A percentile compares a stretch with the other conserved stretches of the same genome.
Evolutionary conservation across 495 filamentous ascomycete species (phyloP).

Genomic region (Hypoxylon lienhwacheense): DNA sequence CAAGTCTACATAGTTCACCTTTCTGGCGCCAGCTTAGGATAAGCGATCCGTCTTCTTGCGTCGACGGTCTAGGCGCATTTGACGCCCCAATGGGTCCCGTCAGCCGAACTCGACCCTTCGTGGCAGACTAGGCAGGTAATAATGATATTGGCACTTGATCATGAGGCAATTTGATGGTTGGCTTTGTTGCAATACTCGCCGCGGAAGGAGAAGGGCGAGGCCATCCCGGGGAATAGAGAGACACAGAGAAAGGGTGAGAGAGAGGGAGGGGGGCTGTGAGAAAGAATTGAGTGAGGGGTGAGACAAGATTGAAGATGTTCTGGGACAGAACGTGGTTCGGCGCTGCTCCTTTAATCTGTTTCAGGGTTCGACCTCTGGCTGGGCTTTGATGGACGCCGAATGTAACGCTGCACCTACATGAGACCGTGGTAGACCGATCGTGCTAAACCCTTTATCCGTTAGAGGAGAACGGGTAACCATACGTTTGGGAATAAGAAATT

Average conservation of each 20-base stretch:
- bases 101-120: constrained; percentile 12
- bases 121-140: constrained; percentile 1
- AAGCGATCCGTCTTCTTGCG: constrained; percentile 10
- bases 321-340: constrained; percentile 37
- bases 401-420: constrained; percentile 36
- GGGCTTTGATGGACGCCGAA: constrained; percentile 33
- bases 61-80: constrained; percentile 15
- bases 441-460: constrained; percentile 39
- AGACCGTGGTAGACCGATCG: constrained; percentile 35
- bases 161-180: constrained; percentile 9
- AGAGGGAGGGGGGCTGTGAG: too few relatives aligned
- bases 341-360: constrained; percentile 39
- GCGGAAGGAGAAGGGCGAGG: constrained; percentile 15
- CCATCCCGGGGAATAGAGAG: constrained; percentile 15
- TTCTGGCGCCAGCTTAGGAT: constrained; percentile 11
- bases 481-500: constrained; percentile 36
- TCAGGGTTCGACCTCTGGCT: constrained; percentile 35
- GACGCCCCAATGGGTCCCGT: constrained; percentile 7
- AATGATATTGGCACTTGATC: constrained; percentile 18
- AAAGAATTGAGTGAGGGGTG: constrained; percentile 22
- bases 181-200: constrained; percentile 20
- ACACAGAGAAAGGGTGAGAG: not conserved
- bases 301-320: constrained; percentile 29
- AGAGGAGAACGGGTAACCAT: constrained; percentile 38
- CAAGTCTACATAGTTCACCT: constrained; percentile 3